Evolutionary conservation across 176 grass and related monocot species (phyloP).

Genomic region (Avena atlantica): DNA sequence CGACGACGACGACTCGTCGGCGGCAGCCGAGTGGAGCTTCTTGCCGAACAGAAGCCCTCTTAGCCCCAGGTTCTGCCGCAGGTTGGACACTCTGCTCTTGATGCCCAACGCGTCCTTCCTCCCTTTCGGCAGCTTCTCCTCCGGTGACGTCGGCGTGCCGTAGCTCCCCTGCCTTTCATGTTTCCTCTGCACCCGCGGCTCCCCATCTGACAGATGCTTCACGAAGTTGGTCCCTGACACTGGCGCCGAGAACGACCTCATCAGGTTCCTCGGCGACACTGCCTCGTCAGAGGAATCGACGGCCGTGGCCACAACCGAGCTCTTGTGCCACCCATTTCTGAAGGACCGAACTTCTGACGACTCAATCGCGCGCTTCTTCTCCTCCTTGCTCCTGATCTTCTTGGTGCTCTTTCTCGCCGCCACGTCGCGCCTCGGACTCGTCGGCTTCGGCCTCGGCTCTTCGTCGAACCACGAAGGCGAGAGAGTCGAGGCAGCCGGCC

Average conservation of each 20-base stretch:
- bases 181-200: slow-evolving; percentile 62
- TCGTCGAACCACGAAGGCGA: slow-evolving; percentile 48
- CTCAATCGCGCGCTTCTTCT: slow-evolving; percentile 54
- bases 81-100: slow-evolving; percentile 73
- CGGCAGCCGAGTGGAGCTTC: slow-evolving; percentile 58
- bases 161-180: slow-evolving; percentile 55
- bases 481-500: background rate
- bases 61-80: slow-evolving; percentile 76
- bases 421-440: slow-evolving; percentile 34
- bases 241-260: slow-evolving; percentile 92
- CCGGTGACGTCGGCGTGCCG: background rate
- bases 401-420: slow-evolving; percentile 50
- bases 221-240: slow-evolving; percentile 74
- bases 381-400: slow-evolving; percentile 60
- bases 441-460: slow-evolving; percentile 52
- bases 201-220: slow-evolving; percentile 86
- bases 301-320: background rate
- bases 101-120: slow-evolving; percentile 74
- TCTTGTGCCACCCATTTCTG: slow-evolving; percentile 45
- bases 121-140: slow-evolving; percentile 51
- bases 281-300: slow-evolving; percentile 23
- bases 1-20: slow-evolving; percentile 54
- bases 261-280: slow-evolving; percentile 68
- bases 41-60: slow-evolving; percentile 82
- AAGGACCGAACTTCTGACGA: slow-evolving; percentile 53